Evolutionary conservation across 78 protist species (phyloP), one percentile per base, ranked within the genome.

Genomic region (Dictyostelium intermedium): DNA sequence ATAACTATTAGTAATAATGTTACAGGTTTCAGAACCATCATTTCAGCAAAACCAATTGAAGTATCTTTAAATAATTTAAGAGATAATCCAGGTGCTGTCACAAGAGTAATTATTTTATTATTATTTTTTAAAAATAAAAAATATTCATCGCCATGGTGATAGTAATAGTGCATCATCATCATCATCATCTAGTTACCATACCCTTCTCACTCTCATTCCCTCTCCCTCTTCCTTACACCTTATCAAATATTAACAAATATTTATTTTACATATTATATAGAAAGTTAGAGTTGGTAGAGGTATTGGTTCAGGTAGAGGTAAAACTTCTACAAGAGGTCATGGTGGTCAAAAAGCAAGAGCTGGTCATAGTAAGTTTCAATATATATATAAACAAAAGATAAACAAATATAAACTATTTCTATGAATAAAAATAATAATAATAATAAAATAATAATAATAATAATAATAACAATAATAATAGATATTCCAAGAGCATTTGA

Each of bases 331-430:
- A 20, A 76, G 98, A 79, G 98, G 98, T 83, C 97, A 95, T 95
- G 91, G 91, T 79, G 98, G 98, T 80, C 98, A 97, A 92, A 97
- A 91, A 50, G 86, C 96, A 84, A 83, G 96, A 72, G 91, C 92
- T 6, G 96, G 97, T 72, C 85, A 89, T 60, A 80, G 96, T 83
- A 92, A 79, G 91, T 80, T 50, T 50, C 61, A 16, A 45, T 9
- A 9, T 13, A 45, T 2, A 45, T 50, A 16, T 50, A 16, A 2
- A 50, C 16, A 16, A 10, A 50, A 16, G 43, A 39, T 39, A 72
- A 72, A 30, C 79, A 11, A 32, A 73, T 35, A 73, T 9, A 73
- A 37, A 35, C 18, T 37, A 37, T 18, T 37, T 3, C 3, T 16
- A 73, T 3, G 2, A 45, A 70, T 60, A 66, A 27, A 2, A n/a